These are phyloP conservation scores for Leptographium galeiforme DNA, from an alignment of 2,329 filamentous ascomycete genomes.

Conservation along the genomic window DNA sequence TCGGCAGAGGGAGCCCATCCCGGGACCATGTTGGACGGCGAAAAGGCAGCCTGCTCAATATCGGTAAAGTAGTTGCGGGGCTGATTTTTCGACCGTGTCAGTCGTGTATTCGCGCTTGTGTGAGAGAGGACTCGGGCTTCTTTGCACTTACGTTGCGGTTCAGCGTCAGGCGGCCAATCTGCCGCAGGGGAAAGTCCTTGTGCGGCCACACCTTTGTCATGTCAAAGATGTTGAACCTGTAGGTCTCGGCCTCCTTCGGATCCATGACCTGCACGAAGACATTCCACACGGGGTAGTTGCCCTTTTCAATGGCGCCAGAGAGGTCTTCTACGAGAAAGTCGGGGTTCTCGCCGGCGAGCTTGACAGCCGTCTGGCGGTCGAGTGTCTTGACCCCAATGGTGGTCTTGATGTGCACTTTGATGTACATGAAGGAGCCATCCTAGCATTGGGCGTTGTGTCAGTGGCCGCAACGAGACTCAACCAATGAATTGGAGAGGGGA, in stretches of 20 bases:
- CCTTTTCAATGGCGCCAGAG: background rate
- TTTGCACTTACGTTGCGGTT: slow-evolving; percentile 28
- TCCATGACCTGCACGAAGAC: slow-evolving; percentile 39
- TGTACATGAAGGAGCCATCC: background rate
- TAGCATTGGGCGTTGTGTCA: background rate
- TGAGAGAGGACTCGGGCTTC: too few relatives aligned
- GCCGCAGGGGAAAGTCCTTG: slow-evolving; percentile 30
- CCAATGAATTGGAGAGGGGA: too few relatives aligned
- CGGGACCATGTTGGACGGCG: slow-evolving; percentile 40
- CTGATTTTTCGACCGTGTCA: background rate
- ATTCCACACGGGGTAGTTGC: slow-evolving; percentile 30
- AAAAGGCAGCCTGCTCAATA: slow-evolving; percentile 45
- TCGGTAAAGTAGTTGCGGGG: slow-evolving; percentile 19
- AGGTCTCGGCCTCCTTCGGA: slow-evolving; percentile 32
- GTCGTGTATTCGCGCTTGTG: too few relatives aligned
- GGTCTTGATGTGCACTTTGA: background rate
- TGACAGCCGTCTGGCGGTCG: background rate
- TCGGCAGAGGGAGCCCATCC: slow-evolving; percentile 40
- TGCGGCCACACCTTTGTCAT: slow-evolving; percentile 42
- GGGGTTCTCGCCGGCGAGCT: background rate
- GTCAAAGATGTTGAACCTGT: slow-evolving; percentile 38
- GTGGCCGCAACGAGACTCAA: background rate
- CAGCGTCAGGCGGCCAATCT: slow-evolving; percentile 35
- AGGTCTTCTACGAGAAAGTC: background rate
- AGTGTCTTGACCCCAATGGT: background rate